phyloP scores from a whole-genome alignment of 805 yeast species.

The Maudiozyma bulderi region DNA sequence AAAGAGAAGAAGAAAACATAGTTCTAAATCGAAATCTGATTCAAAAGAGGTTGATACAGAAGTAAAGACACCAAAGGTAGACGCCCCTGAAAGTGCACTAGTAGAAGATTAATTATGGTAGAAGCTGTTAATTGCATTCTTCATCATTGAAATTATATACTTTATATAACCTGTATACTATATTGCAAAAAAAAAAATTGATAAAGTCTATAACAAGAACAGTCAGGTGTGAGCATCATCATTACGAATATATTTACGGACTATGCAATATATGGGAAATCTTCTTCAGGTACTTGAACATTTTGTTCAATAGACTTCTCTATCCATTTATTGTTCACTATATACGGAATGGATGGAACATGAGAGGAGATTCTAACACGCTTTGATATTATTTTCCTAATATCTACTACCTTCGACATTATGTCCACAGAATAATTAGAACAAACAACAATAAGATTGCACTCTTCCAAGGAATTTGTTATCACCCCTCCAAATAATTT shows the following conservation, averaged over 20 bases:
- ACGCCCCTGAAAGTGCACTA: too few relatives aligned
- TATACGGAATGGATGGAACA: conserved; percentile 20
- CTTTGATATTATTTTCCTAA: not conserved
- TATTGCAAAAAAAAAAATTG: too few relatives aligned
- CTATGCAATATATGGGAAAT: conserved; percentile 6
- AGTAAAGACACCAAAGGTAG: not conserved
- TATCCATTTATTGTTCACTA: conserved; percentile 34
- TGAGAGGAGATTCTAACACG: not conserved
- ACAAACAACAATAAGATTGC: conserved; percentile 35
- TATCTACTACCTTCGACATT: not conserved
- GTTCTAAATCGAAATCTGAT: not conserved
- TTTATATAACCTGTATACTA: too few relatives aligned
- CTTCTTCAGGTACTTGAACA: conserved; percentile 27
- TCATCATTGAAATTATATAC: too few relatives aligned
- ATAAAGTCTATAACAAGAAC: too few relatives aligned
- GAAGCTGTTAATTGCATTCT: too few relatives aligned
- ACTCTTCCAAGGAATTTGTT: conserved; percentile 19
- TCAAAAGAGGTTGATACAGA: not conserved
- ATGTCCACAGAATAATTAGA: not conserved
- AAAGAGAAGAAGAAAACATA: conserved; percentile 19
- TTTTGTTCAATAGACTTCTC: conserved; percentile 25
- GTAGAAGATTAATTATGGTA: too few relatives aligned
- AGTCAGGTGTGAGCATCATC: not conserved
- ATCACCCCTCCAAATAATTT: conserved; percentile 39
- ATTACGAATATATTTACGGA: not conserved